These are phyloP conservation scores for Yamadazyma kitorensis DNA, from an alignment of 805 yeast genomes.

Conservation along the genomic window DNA sequence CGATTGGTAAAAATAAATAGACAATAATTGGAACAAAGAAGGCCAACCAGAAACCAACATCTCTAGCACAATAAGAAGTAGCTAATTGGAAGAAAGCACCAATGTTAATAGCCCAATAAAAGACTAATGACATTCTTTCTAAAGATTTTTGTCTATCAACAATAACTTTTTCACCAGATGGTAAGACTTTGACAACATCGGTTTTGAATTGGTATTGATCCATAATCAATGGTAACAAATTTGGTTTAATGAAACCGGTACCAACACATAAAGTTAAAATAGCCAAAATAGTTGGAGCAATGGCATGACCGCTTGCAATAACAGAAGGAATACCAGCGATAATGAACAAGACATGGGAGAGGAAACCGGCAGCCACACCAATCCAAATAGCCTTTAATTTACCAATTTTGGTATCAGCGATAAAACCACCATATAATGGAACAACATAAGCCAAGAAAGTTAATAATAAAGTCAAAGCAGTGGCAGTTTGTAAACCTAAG, in stretches of 20 bases:
- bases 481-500: slow-evolving; percentile 43
- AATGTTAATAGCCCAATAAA: slow-evolving; percentile 55
- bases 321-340: slow-evolving; percentile 47
- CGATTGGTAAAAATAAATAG: slow-evolving; percentile 29
- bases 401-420: slow-evolving; percentile 49
- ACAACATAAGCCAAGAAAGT: slow-evolving; percentile 49
- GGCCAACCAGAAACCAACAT: slow-evolving; percentile 55
- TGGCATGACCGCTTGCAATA: slow-evolving; percentile 32
- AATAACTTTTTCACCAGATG: slow-evolving; percentile 65
- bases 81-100: slow-evolving; percentile 55
- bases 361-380: slow-evolving; percentile 46
- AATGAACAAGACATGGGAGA: slow-evolving; percentile 47
- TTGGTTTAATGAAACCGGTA: slow-evolving; percentile 55
- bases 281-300: slow-evolving; percentile 42
- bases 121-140: slow-evolving; percentile 43
- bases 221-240: slow-evolving; percentile 46
- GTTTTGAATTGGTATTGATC: slow-evolving; percentile 53
- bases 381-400: slow-evolving; percentile 48
- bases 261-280: slow-evolving; percentile 41
- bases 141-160: slow-evolving; percentile 44
- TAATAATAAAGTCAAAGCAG: slow-evolving; percentile 46
- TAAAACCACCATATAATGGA: slow-evolving; percentile 52
- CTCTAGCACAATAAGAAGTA: slow-evolving; percentile 49
- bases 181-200: slow-evolving; percentile 55
- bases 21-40: slow-evolving; percentile 44